Conservation (phyloP, 1,284 basidiomycete genomes). For the Naganishia sp. region DNA sequence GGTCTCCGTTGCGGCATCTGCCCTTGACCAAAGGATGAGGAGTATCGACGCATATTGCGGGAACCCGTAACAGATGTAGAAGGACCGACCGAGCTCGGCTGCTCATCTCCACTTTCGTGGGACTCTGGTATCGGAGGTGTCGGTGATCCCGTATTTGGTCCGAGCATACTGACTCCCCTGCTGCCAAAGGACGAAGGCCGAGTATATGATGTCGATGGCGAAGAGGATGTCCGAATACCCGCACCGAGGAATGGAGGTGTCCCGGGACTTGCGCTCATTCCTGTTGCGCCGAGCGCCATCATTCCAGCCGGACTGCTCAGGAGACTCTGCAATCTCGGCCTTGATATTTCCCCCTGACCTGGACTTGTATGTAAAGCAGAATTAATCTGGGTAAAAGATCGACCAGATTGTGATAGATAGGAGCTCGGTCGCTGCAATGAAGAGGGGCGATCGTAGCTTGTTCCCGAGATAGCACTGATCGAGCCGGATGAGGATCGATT, state of each 20-base stretch:
- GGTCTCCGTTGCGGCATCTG: constrained; percentile 10
- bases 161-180: constrained; percentile 35
- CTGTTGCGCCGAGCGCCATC: constrained; percentile 28
- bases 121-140: constrained; percentile 42
- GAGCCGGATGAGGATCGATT: constrained; percentile 17
- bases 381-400: constrained; percentile 51
- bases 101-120: constrained; percentile 21
- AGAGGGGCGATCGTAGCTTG: constrained; percentile 32
- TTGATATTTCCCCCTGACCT: constrained; percentile 37
- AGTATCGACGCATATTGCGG: constrained; percentile 47
- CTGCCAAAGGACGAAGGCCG: constrained; percentile 14
- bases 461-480: not conserved
- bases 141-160: constrained; percentile 42
- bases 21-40: constrained; percentile 43
- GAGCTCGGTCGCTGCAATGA: constrained; percentile 47
- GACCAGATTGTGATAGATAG: constrained; percentile 52
- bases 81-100: constrained; percentile 25
- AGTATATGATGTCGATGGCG: constrained; percentile 2
- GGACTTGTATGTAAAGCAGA: not conserved
- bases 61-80: constrained; percentile 28
- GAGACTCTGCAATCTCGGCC: constrained; percentile 40
- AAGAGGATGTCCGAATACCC: constrained; percentile 6
- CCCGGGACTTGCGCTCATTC: constrained; percentile 35
- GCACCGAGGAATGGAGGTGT: constrained; percentile 35
- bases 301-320: constrained; percentile 37